phyloP scores from a whole-genome alignment of 2,329 filamentous ascomycete genomes.

The Pseudogymnoascus sp. region DNA sequence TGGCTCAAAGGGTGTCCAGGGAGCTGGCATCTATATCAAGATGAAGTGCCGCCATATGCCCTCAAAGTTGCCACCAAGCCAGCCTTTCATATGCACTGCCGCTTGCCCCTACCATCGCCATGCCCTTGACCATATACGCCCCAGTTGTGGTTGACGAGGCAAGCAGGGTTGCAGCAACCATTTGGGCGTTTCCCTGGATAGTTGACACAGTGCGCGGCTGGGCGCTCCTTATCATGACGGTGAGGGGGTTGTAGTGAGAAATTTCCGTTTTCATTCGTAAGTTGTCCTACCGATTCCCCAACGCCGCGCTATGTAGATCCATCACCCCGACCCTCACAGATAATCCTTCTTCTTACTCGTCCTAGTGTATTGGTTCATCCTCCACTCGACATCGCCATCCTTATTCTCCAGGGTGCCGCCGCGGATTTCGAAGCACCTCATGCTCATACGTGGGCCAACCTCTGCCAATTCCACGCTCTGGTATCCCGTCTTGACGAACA shows the following conservation, averaged over 20 bases:
- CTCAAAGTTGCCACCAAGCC: neutral
- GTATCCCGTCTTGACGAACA: conserved; percentile 89
- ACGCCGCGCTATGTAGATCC: conserved; percentile 27
- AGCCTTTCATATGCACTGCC: neutral
- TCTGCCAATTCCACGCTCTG: conserved; percentile 83
- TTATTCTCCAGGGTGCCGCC: conserved; percentile 89
- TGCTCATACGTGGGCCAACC: conserved; percentile 93
- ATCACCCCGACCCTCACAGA: conserved; percentile 44
- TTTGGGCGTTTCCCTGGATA: conserved; percentile 16
- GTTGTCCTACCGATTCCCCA: conserved; percentile 18
- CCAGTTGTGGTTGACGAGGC: conserved; percentile 12
- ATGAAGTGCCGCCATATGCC: neutral
- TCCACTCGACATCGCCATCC: conserved; percentile 94
- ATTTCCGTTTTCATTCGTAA: conserved; percentile 5
- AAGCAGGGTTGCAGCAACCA: conserved; percentile 10
- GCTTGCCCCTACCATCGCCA: neutral
- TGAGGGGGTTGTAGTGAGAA: conserved; percentile 9
- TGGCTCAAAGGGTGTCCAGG: neutral
- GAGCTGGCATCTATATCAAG: neutral
- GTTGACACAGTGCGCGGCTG: conserved; percentile 10
- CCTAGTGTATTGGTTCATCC: conserved; percentile 88
- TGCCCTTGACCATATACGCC: neutral
- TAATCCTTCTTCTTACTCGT: conserved; percentile 95
- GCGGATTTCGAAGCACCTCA: conserved; percentile 89
- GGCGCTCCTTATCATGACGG: conserved; percentile 9